A percentile compares a stretch with the other conserved stretches of the same genome.
phyloP scores from a whole-genome alignment of 805 yeast genomes.

The Spathaspora gorwiae region DNA sequence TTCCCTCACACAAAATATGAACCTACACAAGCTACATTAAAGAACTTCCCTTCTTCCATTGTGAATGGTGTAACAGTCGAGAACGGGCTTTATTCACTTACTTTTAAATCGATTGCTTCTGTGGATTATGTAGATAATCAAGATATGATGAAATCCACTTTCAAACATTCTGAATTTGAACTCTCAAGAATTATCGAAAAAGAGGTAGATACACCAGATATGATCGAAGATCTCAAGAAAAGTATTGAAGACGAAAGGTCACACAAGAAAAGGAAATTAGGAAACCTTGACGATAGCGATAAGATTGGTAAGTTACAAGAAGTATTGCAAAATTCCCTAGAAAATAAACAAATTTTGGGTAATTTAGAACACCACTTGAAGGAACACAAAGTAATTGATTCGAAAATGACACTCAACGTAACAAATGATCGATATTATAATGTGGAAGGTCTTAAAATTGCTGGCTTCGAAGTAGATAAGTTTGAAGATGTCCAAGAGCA shows the following conservation, averaged over 20 bases:
- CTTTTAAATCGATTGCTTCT: constrained; percentile 37
- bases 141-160: constrained; percentile 26
- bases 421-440: constrained; percentile 10
- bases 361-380: constrained; percentile 11
- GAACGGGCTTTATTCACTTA: constrained; percentile 38
- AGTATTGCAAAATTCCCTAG: constrained; percentile 9
- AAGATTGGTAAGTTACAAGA: not conserved
- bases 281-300: constrained; percentile 1
- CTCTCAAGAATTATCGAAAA: constrained; percentile 9
- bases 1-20: constrained; percentile 10
- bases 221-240: constrained; percentile 15
- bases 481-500: constrained; percentile 21
- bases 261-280: not conserved
- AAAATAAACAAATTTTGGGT: constrained; percentile 11
- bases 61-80: constrained; percentile 37
- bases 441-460: constrained; percentile 6
- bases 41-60: constrained; percentile 26
- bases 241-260: constrained; percentile 15
- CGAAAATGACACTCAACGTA: constrained; percentile 12
- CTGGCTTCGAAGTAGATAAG: constrained; percentile 13
- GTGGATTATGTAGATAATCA: constrained; percentile 32
- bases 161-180: constrained; percentile 9
- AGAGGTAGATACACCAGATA: constrained; percentile 11
- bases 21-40: constrained; percentile 9
- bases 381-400: constrained; percentile 14